A percentile compares a stretch with the other conserved stretches of the same genome.
These are phyloP conservation scores for Dendrobium huoshanense DNA, from an alignment of 106 monocot species.

Conservation along the genomic window DNA sequence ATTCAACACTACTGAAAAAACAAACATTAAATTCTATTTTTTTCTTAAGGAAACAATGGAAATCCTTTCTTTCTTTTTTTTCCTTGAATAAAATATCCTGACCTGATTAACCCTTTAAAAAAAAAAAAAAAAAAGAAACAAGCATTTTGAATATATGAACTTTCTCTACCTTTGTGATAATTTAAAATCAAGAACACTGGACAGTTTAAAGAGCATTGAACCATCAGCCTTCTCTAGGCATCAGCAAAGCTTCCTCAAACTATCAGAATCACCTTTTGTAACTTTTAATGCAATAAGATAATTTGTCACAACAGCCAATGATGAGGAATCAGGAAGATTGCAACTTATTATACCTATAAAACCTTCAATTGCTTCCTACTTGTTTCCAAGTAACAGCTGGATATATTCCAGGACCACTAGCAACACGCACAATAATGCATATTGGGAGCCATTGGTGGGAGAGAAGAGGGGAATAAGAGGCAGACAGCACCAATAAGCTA, in stretches of 20 bases:
- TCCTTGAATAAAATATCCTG: neutral
- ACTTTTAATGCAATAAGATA: slow-evolving; percentile 72
- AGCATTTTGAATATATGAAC: slow-evolving; percentile 59
- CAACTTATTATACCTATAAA: slow-evolving; percentile 48
- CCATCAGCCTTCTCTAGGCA: slow-evolving; percentile 45
- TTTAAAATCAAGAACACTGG: slow-evolving; percentile 60
- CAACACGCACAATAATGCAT: neutral
- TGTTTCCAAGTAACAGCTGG: slow-evolving; percentile 48
- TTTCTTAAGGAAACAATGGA: too few species aligned
- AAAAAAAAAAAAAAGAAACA: slow-evolving; percentile 78
- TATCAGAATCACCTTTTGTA: slow-evolving; percentile 77
- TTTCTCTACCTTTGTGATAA: slow-evolving; percentile 63
- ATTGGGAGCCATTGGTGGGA: neutral
- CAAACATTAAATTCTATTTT: too few species aligned
- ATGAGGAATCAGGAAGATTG: slow-evolving; percentile 69
- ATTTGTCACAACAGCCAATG: slow-evolving; percentile 73
- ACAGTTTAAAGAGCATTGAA: slow-evolving; percentile 43
- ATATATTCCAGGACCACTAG: neutral
- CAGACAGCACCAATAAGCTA: neutral
- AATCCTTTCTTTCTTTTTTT: neutral
- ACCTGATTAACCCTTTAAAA: slow-evolving; percentile 74
- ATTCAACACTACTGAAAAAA: too few species aligned
- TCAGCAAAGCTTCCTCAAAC: slow-evolving; percentile 72
- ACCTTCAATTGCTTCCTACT: slow-evolving; percentile 64
- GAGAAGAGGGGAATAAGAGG: neutral